Percentiles rank a stretch among this genome's conserved stretches.
These are phyloP conservation scores for slime mould (Dictyostelium discoideum) DNA, from an alignment of 78 protist species.

Conservation along the genomic window DNA sequence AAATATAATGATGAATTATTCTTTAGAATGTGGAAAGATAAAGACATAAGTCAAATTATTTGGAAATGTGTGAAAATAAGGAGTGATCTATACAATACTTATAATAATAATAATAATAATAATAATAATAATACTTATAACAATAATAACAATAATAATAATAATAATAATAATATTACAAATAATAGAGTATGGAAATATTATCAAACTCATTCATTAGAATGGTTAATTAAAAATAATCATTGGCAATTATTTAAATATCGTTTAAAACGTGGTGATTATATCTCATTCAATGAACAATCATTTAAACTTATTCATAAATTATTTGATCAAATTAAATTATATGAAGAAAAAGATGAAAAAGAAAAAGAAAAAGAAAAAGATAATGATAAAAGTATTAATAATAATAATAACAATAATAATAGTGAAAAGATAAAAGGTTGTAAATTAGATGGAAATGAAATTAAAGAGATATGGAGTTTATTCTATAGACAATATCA, in stretches of 20 bases:
- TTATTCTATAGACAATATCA: background rate
- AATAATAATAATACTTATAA: too few species aligned
- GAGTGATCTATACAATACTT: background rate
- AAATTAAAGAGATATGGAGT: background rate
- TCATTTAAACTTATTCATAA: background rate
- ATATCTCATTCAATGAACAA: background rate
- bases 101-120: too few species aligned
- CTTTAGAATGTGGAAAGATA: background rate
- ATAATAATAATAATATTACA: background rate
- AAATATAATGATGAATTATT: background rate
- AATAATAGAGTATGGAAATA: background rate
- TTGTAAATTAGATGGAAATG: background rate
- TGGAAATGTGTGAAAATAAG: background rate
- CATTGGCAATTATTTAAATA: background rate
- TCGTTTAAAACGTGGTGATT: background rate
- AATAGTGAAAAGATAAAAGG: background rate
- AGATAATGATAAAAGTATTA: background rate
- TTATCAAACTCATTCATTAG: conserved; percentile 6
- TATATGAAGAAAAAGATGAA: background rate
- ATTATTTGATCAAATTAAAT: background rate
- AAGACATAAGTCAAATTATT: background rate
- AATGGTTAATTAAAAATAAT: background rate
- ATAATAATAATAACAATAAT: too few species aligned
- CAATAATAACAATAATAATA: too few species aligned
- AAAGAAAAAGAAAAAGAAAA: background rate